These are phyloP conservation scores for Chytriomyces confervae DNA, from an alignment of 192 early-diverging fungal species.

Conservation along the genomic window DNA sequence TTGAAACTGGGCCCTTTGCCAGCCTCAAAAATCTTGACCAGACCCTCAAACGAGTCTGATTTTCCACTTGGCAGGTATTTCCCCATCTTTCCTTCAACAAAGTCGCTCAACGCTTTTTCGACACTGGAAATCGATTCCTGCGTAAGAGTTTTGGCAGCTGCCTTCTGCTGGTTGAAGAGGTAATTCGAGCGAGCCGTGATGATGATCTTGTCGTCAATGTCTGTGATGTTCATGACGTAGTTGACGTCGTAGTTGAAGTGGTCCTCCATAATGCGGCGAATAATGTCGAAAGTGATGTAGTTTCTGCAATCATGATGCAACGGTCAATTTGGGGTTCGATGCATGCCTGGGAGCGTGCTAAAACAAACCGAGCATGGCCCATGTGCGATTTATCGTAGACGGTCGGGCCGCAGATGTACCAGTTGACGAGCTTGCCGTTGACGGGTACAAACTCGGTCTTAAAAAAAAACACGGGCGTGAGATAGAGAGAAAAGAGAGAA, in stretches of 20 bases:
- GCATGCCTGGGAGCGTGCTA: background rate
- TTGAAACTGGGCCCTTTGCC: slow-evolving; percentile 18
- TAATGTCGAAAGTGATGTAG: slow-evolving; percentile 92
- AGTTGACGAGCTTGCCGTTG: slow-evolving; percentile 80
- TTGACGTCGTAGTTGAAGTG: slow-evolving; percentile 94
- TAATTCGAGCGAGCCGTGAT: slow-evolving; percentile 84
- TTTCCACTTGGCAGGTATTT: slow-evolving; percentile 15
- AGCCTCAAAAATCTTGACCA: slow-evolving; percentile 22
- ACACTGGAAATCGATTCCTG: slow-evolving; percentile 62
- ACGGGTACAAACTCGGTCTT: slow-evolving; percentile 90
- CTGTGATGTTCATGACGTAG: slow-evolving; percentile 97
- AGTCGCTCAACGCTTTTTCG: slow-evolving; percentile 65
- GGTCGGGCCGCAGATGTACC: slow-evolving; percentile 99
- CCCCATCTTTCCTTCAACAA: slow-evolving; percentile 48
- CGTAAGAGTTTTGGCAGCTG: slow-evolving; percentile 42
- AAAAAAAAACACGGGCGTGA: slow-evolving; percentile 4
- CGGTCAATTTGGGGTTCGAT: background rate
- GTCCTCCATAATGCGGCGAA: slow-evolving; percentile 91
- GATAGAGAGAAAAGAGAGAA: background rate
- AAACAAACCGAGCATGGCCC: slow-evolving; percentile 86
- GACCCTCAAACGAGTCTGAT: slow-evolving; percentile 59
- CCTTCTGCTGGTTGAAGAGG: slow-evolving; percentile 67
- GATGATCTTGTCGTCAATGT: slow-evolving; percentile 98
- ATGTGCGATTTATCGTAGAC: slow-evolving; percentile 96
- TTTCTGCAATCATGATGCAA: slow-evolving; percentile 57